Evolutionary conservation across 768 basidiomycete genomes (phyloP).

Genomic region (Lactarius sp.): DNA sequence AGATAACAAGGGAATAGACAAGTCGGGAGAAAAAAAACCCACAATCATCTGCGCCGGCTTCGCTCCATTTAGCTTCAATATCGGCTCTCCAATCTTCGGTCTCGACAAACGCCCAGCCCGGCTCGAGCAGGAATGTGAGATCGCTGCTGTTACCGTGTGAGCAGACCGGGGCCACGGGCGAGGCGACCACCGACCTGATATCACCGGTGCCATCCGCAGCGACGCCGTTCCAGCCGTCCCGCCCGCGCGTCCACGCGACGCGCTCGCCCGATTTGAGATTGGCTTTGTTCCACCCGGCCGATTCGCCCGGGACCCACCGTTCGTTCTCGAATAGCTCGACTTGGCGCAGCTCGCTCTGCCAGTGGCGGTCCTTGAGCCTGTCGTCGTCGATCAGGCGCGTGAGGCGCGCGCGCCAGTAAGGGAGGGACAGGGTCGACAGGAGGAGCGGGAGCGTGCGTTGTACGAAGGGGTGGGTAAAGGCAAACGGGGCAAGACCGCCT

Average conservation of each 20-base stretch:
- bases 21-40: slow-evolving; percentile 3
- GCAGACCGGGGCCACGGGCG: slow-evolving; percentile 10
- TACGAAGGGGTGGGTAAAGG: slow-evolving; percentile 48
- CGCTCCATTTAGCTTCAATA: slow-evolving; percentile 52
- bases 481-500: slow-evolving; percentile 47
- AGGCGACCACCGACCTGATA: slow-evolving; percentile 52
- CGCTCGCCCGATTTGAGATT: slow-evolving; percentile 44
- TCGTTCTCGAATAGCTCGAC: slow-evolving; percentile 85
- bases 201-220: slow-evolving; percentile 42
- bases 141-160: slow-evolving; percentile 52
- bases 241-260: slow-evolving; percentile 61
- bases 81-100: slow-evolving; percentile 78
- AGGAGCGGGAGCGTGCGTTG: slow-evolving; percentile 33
- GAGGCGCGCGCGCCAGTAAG: slow-evolving; percentile 25
- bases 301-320: slow-evolving; percentile 39
- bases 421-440: slow-evolving; percentile 25
- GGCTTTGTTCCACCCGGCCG: slow-evolving; percentile 37
- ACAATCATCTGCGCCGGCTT: slow-evolving; percentile 37
- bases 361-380: slow-evolving; percentile 54
- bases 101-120: slow-evolving; percentile 69
- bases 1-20: background rate
- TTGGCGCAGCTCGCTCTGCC: slow-evolving; percentile 57
- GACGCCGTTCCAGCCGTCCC: slow-evolving; percentile 67
- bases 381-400: slow-evolving; percentile 55
- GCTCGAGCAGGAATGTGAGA: slow-evolving; percentile 71